phyloP scores from a whole-genome alignment of 1,284 basidiomycete genomes.

The Tilletia horrida region DNA sequence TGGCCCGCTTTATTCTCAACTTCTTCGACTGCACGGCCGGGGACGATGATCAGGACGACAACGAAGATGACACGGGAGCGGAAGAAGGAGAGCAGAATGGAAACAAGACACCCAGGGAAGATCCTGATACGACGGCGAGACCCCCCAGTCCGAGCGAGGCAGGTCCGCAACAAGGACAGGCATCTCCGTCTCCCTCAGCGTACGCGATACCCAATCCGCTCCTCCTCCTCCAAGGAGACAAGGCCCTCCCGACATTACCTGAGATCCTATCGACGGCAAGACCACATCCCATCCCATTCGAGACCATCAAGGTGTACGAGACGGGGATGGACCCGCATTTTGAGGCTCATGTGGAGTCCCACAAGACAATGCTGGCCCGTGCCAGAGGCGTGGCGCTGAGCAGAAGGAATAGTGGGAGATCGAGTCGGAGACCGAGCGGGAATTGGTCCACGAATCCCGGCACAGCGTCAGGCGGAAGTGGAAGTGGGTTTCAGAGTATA shows the following conservation, averaged over 20 bases:
- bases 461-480: background rate
- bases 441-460: background rate
- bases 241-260: constrained; percentile 38
- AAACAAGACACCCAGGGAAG: background rate
- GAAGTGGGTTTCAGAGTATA: background rate
- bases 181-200: background rate
- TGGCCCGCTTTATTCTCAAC: constrained; percentile 40
- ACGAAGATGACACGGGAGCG: background rate
- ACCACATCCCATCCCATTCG: constrained; percentile 29
- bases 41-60: background rate
- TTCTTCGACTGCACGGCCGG: constrained; percentile 12
- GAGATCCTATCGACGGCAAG: constrained; percentile 31
- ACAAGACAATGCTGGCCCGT: constrained; percentile 1
- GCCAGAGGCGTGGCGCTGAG: constrained; percentile 2
- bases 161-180: background rate
- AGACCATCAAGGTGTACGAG: constrained; percentile 46
- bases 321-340: constrained; percentile 39
- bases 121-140: background rate
- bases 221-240: constrained; percentile 50
- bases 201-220: constrained; percentile 26
- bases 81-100: background rate
- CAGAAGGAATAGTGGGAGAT: constrained; percentile 1
- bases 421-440: constrained; percentile 6
- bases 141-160: background rate
- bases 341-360: constrained; percentile 16